Base-by-base conservation (phyloP, 2,329 filamentous ascomycete species). In the Fusarium sp. region DNA sequence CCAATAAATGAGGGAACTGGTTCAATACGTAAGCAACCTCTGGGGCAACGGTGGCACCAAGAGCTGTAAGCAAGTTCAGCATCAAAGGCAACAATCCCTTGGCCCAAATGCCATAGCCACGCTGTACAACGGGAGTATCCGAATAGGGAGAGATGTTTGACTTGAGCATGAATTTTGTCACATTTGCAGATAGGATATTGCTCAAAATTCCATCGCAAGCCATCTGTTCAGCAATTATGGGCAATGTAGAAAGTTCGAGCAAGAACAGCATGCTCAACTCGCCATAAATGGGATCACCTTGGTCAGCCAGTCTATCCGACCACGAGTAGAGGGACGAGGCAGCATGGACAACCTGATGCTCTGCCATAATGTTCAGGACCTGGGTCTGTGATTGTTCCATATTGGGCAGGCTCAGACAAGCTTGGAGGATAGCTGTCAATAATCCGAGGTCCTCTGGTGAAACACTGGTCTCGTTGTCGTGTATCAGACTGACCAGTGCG, bases 281-380 rank as follows among this genome's bases (percentile, higher is more conserved):
- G 67, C 94, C 96, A 77, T 97, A 98, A 28, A 98, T 83, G 0
- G 96, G 95, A 75, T 98, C 95, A 26, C 89, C 88, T 56, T 91
- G 86, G 34, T 91, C 85, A 1, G 91, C 87, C 23, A 98, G 85
- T 68, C 90, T 89, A 77, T 98, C 94, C 6, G 95, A 88, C 96
- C 96, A 99, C 0, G 94, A 97, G 79, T 95, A 98, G 7, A 99
- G 85, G 32, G 92, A 93, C 7, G 91, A 89, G 1, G 94, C 94
- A 62, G 94, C 91, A 72, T 95, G 91, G 44, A 93, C 85, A 1
- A 90, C 90, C 66, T 91, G 89, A 75, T 94, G 89, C 45, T 88
- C 87, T 2, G 86, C 83, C 82, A 93, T 83, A 68, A 89, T 89
- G 73, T 89, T 87, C 52, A 93, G 84, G 36, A 95, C 86, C 70